A percentile compares a stretch with the other conserved stretches of the same genome.
Conservation (phyloP, 192 early-diverging fungal genomes). For the Linnemannia elongata region DNA sequence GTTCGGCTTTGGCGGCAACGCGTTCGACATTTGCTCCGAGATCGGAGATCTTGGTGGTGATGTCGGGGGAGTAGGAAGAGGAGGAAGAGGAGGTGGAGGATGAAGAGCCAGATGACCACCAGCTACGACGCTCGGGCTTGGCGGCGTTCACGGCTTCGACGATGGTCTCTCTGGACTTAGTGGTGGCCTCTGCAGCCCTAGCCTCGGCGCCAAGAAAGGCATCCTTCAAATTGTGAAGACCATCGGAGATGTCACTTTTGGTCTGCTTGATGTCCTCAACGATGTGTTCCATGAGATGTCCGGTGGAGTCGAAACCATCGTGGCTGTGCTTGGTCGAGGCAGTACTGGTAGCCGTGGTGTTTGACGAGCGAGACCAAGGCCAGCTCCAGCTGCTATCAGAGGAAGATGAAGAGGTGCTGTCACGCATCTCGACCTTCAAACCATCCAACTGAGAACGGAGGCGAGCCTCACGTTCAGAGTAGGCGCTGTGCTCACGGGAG, state of each 20-base stretch:
- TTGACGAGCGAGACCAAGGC: slow-evolving; percentile 13
- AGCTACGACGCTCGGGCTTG: slow-evolving; percentile 14
- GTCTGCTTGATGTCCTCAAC: slow-evolving; percentile 40
- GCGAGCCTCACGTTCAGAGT: slow-evolving; percentile 9
- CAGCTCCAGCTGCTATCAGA: slow-evolving; percentile 16
- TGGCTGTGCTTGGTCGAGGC: slow-evolving; percentile 12
- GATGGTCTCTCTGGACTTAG: slow-evolving; percentile 3
- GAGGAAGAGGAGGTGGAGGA: not conserved
- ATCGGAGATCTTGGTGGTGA: not conserved
- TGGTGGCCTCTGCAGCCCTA: slow-evolving; percentile 4
- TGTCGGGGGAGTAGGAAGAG: not conserved
- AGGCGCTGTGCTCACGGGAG: slow-evolving; percentile 10
- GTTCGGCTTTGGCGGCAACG: slow-evolving; percentile 29
- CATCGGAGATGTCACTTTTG: slow-evolving; percentile 25
- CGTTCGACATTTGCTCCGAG: slow-evolving; percentile 28
- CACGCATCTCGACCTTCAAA: slow-evolving; percentile 14
- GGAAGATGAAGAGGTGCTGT: not conserved
- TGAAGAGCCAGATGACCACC: slow-evolving; percentile 8
- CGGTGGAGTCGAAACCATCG: slow-evolving; percentile 31
- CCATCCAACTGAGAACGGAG: slow-evolving; percentile 23
- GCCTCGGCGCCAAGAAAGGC: slow-evolving; percentile 13
- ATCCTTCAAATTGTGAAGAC: slow-evolving; percentile 25
- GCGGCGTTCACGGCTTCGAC: not conserved
- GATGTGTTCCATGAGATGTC: slow-evolving; percentile 33
- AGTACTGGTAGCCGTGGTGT: not conserved